phyloP scores from a whole-genome alignment of 2,329 filamentous ascomycete genomes.

The Aschersonia sp. region DNA sequence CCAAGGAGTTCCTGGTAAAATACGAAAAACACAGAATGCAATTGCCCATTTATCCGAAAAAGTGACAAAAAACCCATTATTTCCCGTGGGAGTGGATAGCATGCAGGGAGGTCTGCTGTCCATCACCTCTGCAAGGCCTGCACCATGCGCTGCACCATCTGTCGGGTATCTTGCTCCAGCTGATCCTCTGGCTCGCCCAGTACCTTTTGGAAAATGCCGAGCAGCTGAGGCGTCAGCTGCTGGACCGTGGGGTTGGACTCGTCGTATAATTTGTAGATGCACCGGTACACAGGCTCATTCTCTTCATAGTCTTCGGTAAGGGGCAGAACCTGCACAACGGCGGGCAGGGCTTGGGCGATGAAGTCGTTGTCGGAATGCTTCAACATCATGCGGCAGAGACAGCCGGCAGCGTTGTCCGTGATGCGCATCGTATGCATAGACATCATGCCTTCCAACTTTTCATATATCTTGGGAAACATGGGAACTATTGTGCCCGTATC shows the following conservation, averaged over 20 bases:
- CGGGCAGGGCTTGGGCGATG: conserved; percentile 66
- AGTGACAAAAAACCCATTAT: too few relatives aligned
- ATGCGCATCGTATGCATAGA: conserved; percentile 64
- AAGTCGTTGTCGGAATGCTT: conserved; percentile 75
- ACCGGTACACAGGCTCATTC: conserved; percentile 85
- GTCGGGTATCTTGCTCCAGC: conserved; percentile 56
- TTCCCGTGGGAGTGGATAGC: too few relatives aligned
- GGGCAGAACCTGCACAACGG: conserved; percentile 64
- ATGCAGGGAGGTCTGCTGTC: too few relatives aligned
- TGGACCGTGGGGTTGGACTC: conserved; percentile 54
- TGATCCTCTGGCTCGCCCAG: conserved; percentile 59
- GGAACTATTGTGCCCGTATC: conserved; percentile 56
- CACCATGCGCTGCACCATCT: conserved; percentile 50
- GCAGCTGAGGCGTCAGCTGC: conserved; percentile 52
- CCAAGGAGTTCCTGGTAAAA: too few relatives aligned
- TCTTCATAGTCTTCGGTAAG: conserved; percentile 91
- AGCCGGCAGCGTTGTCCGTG: conserved; percentile 86
- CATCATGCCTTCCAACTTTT: conserved; percentile 75
- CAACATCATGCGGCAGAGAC: conserved; percentile 81
- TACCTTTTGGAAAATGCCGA: conserved; percentile 60
- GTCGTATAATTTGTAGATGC: conserved; percentile 75
- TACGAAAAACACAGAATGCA: too few relatives aligned
- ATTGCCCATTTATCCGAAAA: too few relatives aligned
- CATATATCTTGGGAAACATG: conserved; percentile 63
- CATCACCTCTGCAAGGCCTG: conserved; percentile 18